These are phyloP conservation scores for Claviceps sp. DNA, from an alignment of 2,329 filamentous ascomycete species.

Conservation along the genomic window DNA sequence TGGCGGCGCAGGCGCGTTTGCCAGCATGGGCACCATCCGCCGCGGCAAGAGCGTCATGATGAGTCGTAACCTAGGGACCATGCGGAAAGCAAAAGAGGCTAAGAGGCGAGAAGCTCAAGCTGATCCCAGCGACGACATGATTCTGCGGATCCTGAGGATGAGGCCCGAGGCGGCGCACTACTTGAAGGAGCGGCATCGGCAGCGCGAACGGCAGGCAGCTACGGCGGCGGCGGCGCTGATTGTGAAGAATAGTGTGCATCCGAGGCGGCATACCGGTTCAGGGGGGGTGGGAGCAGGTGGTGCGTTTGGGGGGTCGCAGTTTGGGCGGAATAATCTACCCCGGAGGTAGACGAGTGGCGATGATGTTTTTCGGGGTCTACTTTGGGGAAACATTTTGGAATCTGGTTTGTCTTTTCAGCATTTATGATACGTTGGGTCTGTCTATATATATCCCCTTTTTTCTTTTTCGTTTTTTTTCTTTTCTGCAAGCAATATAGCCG, in stretches of 20 bases:
- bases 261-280: constrained; percentile 37
- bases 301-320: constrained; percentile 21
- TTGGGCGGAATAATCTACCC: constrained; percentile 32
- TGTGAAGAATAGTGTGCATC: constrained; percentile 72
- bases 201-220: constrained; percentile 86
- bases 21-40: constrained; percentile 55
- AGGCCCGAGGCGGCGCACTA: constrained; percentile 79
- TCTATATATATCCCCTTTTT: neutral
- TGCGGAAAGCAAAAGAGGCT: constrained; percentile 91
- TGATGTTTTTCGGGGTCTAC: neutral
- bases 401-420: neutral
- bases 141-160: constrained; percentile 88
- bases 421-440: neutral
- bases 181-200: constrained; percentile 76
- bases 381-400: neutral
- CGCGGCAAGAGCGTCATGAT: constrained; percentile 78
- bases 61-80: constrained; percentile 84
- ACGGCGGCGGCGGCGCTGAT: constrained; percentile 87
- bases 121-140: constrained; percentile 96
- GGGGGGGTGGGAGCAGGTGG: constrained; percentile 1
- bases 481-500: neutral
- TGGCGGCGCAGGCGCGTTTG: constrained; percentile 29
- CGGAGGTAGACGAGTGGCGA: constrained; percentile 22
- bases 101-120: constrained; percentile 92
- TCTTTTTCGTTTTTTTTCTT: neutral